These are phyloP conservation scores for Vigna angularis DNA, from an alignment of 306 rosid genomes.

Conservation along the genomic window DNA sequence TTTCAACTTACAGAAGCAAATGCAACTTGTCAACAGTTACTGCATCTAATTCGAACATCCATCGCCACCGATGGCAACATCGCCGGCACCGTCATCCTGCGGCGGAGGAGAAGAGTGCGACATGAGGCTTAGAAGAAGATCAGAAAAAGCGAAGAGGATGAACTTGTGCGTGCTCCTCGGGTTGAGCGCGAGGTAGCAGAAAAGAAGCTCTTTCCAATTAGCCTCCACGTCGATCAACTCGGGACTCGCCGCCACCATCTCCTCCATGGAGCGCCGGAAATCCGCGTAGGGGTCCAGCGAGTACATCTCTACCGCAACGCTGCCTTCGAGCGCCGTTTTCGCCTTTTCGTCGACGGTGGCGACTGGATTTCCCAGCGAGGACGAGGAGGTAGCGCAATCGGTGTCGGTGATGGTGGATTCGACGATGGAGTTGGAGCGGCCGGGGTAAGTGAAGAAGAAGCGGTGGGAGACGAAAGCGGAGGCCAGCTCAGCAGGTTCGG, in stretches of 20 bases:
- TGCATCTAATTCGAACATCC: constrained; percentile 31
- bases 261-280: constrained; percentile 94
- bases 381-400: constrained; percentile 32
- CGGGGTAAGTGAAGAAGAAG: constrained; percentile 96
- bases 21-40: constrained; percentile 17
- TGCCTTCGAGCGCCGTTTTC: constrained; percentile 47
- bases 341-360: not conserved
- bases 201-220: constrained; percentile 83
- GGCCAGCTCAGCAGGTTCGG: constrained; percentile 59
- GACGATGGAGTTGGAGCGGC: constrained; percentile 89
- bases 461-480: constrained; percentile 86
- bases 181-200: constrained; percentile 85
- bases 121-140: constrained; percentile 65
- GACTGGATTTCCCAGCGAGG: not conserved
- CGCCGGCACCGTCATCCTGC: not conserved
- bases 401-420: constrained; percentile 53
- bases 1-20: constrained; percentile 41
- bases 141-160: constrained; percentile 81
- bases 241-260: constrained; percentile 94
- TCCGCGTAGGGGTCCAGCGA: constrained; percentile 91
- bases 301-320: constrained; percentile 73
- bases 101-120: constrained; percentile 35
- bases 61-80: constrained; percentile 4
- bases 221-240: constrained; percentile 55
- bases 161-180: constrained; percentile 76